phyloP scores from a whole-genome alignment of 164 flowering plant genomes.

The Tetrastigma voinierianum region DNA sequence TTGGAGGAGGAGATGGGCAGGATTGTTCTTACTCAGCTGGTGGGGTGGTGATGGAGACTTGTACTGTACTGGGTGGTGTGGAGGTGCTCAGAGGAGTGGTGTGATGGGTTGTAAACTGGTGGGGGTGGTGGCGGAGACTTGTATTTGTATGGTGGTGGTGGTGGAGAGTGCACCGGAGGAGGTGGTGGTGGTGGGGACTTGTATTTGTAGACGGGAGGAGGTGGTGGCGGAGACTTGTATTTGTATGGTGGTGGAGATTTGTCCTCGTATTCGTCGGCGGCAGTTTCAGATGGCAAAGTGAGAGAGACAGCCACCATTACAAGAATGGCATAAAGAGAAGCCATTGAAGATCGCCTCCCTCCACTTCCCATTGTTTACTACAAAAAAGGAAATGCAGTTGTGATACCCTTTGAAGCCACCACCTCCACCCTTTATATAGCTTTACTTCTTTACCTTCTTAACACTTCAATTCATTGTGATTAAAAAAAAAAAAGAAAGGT shows the following conservation, averaged over 20 bases:
- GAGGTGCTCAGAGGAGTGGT: too few species aligned
- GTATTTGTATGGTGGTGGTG: too few species aligned
- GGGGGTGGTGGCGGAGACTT: too few species aligned
- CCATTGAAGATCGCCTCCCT: constrained; percentile 18
- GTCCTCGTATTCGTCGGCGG: constrained; percentile 11
- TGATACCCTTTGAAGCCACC: constrained; percentile 6
- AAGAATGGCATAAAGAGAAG: constrained; percentile 28
- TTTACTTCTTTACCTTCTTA: background rate
- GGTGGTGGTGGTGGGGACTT: too few species aligned
- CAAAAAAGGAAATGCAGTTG: background rate
- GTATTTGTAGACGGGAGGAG: background rate
- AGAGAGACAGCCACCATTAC: constrained; percentile 31
- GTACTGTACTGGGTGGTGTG: too few species aligned
- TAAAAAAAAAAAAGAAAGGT: too few species aligned
- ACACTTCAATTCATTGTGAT: too few species aligned
- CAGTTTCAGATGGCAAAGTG: constrained; percentile 24
- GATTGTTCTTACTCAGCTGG: too few species aligned
- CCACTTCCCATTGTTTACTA: background rate
- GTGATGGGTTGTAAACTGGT: too few species aligned
- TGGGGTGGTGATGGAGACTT: too few species aligned
- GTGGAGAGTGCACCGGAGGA: too few species aligned
- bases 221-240: constrained; percentile 37
- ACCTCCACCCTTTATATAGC: constrained; percentile 25
- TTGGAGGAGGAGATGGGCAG: too few species aligned
- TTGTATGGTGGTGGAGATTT: background rate